Base-by-base conservation (phyloP, 805 yeast species). In the Teunomyces panamensis region DNA sequence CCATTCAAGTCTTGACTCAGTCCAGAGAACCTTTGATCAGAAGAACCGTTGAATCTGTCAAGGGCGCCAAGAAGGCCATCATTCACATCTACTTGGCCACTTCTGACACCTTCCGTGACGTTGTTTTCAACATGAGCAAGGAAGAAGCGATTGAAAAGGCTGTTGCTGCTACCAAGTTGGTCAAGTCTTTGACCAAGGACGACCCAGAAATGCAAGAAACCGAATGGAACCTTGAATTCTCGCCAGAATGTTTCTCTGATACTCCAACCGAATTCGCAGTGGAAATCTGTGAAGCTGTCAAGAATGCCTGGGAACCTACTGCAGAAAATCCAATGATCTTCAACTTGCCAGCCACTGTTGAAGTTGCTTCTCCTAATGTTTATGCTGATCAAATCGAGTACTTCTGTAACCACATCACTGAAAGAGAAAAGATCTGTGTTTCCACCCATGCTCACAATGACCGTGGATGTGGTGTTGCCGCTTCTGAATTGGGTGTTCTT, bases 391-490 rank as follows among this genome's bases (percentile, higher is more conserved):
- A 85, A 69, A 80, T 85, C 54, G 92, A 85, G 66, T 85, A 84
- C 59, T 85, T 85, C 66, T 77, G 83, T 53, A 80, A 75, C 44
- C 77, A 84, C 59, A 85, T 85, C 46, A 63, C 81, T 44, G 88
- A 85, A 60, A 78, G 91, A 65, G 89, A 85, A 60, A 84, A 83
- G 57, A 80, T 84, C 36, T 71, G 83, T 51, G 79, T 85, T 49
- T 84, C 90, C 17, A 77, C 85, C 11, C 92, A 85, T 60, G 79
- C 87, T 52, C 92, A 85, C 67, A 85, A 85, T 59, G 92, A 85
- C 63, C 78, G 92, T 67, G 92, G 92, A 16, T 84, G 89, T 63
- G 90, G 89, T 61, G 90, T 85, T 47, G 92, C 92, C 39, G 92
- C 92, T 24, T 75, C 89, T 41, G 92, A 85, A 65, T 72, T 85